These are phyloP conservation scores for Coemansia sp. DNA, from an alignment of 192 early-diverging fungal genomes.

Conservation along the genomic window DNA sequence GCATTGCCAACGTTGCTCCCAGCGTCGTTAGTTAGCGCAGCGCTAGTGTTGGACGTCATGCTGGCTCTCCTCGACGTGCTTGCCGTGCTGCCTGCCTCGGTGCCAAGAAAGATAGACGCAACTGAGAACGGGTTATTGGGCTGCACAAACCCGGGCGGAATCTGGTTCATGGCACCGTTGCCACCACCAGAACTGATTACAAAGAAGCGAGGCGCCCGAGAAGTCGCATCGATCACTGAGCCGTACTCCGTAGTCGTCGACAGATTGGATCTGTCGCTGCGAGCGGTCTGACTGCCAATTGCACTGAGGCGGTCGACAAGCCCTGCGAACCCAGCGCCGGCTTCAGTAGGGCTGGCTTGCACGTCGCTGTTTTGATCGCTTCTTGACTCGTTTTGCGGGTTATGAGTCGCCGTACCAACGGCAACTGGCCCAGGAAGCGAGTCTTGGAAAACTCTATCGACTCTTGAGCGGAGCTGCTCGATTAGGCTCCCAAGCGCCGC, in stretches of 20 bases:
- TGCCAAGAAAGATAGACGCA: slow-evolving; percentile 24
- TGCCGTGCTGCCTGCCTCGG: slow-evolving; percentile 29
- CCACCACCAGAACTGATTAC: not conserved
- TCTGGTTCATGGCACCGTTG: not conserved
- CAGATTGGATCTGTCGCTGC: slow-evolving; percentile 32
- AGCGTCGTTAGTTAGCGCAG: not conserved
- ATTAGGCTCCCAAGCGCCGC: not conserved
- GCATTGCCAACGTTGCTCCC: not conserved
- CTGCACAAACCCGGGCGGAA: slow-evolving; percentile 4
- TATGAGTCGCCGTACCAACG: not conserved
- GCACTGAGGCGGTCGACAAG: slow-evolving; percentile 15
- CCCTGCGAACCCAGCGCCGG: slow-evolving; percentile 2
- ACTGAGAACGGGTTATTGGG: slow-evolving; percentile 32
- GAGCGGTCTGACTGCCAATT: slow-evolving; percentile 26
- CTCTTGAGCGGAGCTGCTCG: not conserved
- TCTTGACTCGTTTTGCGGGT: no score
- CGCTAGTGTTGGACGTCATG: slow-evolving; percentile 12
- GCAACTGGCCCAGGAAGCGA: not conserved
- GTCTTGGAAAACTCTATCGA: not conserved
- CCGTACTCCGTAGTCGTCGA: slow-evolving; percentile 50
- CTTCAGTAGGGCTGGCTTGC: not conserved
- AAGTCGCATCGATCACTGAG: slow-evolving; percentile 1
- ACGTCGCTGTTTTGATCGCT: not conserved
- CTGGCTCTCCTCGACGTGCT: slow-evolving; percentile 22
- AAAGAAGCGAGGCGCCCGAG: not conserved